Evolutionary conservation across 768 basidiomycete genomes (phyloP).

Genomic region (Termitomyces bulborhizus): DNA sequence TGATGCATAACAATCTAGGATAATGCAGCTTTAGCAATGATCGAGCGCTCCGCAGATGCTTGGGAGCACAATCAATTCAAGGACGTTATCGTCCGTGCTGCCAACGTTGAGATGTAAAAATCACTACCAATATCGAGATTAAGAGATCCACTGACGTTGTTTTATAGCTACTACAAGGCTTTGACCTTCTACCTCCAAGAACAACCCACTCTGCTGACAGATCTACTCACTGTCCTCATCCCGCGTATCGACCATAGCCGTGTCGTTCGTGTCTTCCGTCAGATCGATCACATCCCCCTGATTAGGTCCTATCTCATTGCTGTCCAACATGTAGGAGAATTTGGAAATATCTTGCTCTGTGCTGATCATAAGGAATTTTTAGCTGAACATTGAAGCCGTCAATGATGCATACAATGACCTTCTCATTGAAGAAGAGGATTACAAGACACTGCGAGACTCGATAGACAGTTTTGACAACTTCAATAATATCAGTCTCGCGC

Average conservation of each 20-base stretch:
- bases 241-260: slow-evolving; percentile 93
- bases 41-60: slow-evolving; percentile 95
- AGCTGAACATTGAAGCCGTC: slow-evolving; percentile 95
- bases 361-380: background rate
- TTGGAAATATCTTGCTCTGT: background rate
- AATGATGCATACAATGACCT: slow-evolving; percentile 98
- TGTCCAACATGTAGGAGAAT: slow-evolving; percentile 74
- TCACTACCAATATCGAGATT: background rate
- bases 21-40: slow-evolving; percentile 97
- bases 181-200: slow-evolving; percentile 92
- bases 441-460: slow-evolving; percentile 94
- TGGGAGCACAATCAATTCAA: slow-evolving; percentile 99
- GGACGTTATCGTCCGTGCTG: slow-evolving; percentile 92
- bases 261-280: slow-evolving; percentile 92
- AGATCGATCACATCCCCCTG: slow-evolving; percentile 93
- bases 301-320: slow-evolving; percentile 96
- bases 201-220: slow-evolving; percentile 89
- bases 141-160: slow-evolving; percentile 5
- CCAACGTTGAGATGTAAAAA: slow-evolving; percentile 92
- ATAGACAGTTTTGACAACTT: slow-evolving; percentile 99
- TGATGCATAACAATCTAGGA: slow-evolving; percentile 42
- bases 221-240: slow-evolving; percentile 87
- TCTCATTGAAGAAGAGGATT: slow-evolving; percentile 99
- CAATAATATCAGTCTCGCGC: slow-evolving; percentile 83
- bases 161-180: slow-evolving; percentile 83